Evolutionary conservation across 2,329 filamentous ascomycete genomes (phyloP).

Genomic region (Neonectria faginata): DNA sequence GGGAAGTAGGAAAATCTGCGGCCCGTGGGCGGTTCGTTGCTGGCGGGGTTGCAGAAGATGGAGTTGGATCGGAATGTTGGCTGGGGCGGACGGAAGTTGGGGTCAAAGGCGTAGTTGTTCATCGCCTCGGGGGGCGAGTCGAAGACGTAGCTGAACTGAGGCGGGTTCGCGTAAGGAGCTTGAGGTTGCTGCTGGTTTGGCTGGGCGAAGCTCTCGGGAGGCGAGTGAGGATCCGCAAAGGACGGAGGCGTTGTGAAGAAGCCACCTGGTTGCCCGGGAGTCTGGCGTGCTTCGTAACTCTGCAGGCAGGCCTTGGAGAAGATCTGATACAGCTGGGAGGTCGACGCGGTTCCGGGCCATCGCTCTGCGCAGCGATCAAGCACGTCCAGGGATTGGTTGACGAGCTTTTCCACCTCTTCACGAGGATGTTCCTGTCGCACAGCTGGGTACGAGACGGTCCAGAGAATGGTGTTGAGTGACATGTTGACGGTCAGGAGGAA

Average conservation of each 20-base stretch:
- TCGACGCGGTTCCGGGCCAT: constrained; percentile 91
- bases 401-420: constrained; percentile 80
- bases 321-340: constrained; percentile 86
- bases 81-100: constrained; percentile 57
- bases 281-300: constrained; percentile 76
- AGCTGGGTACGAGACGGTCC: constrained; percentile 89
- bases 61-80: constrained; percentile 74
- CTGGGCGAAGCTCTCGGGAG: constrained; percentile 47
- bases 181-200: constrained; percentile 48
- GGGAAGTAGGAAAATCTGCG: constrained; percentile 74
- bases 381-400: constrained; percentile 80
- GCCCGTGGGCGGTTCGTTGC: constrained; percentile 63
- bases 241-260: constrained; percentile 52
- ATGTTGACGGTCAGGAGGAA: constrained; percentile 92
- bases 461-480: constrained; percentile 90
- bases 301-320: constrained; percentile 88
- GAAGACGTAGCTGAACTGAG: constrained; percentile 70
- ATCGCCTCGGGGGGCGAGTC: constrained; percentile 67
- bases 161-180: constrained; percentile 58
- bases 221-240: constrained; percentile 47
- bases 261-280: constrained; percentile 42
- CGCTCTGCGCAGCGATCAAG: constrained; percentile 84
- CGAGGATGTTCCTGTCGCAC: constrained; percentile 79
- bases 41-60: constrained; percentile 71
- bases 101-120: constrained; percentile 59